Conservation (phyloP, 306 rosid species). For the Fagus crenata region DNA sequence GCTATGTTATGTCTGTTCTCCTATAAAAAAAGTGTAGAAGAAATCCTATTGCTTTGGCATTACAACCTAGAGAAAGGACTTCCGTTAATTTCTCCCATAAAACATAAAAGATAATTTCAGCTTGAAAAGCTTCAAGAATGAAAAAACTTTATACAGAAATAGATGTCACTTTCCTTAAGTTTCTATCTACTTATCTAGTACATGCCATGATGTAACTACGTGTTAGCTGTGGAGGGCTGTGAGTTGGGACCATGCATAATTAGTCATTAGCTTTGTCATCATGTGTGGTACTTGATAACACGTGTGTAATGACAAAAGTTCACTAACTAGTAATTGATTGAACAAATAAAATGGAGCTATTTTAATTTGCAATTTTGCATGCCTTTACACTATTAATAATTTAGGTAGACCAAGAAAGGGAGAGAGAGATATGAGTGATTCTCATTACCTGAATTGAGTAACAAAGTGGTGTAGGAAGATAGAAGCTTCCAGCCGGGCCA, state of each 20-base stretch:
- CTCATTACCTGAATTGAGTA: slow-evolving; percentile 78
- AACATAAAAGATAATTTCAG: not conserved
- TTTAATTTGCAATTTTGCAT: not conserved
- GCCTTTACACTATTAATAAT: not conserved
- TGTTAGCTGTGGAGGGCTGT: not conserved
- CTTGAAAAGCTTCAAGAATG: not conserved
- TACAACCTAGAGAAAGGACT: slow-evolving; percentile 20
- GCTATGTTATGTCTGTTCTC: slow-evolving; percentile 29
- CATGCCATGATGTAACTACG: not conserved
- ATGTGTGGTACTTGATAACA: not conserved
- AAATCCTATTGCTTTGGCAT: not conserved
- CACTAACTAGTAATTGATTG: not conserved
- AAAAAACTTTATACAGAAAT: not conserved
- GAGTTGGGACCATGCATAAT: not conserved
- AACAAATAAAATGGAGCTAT: not conserved
- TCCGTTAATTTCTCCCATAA: slow-evolving; percentile 5
- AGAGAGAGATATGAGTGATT: not conserved
- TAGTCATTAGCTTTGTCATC: not conserved
- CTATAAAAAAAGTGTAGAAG: slow-evolving; percentile 8
- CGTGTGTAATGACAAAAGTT: not conserved
- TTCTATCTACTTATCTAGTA: not conserved
- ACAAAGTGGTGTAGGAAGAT: slow-evolving; percentile 82
- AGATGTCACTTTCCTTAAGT: slow-evolving; percentile 3
- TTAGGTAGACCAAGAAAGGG: not conserved
- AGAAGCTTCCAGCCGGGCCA: slow-evolving; percentile 89